phyloP scores from a whole-genome alignment of 805 yeast genomes.

The Ascoidea tarda region DNA sequence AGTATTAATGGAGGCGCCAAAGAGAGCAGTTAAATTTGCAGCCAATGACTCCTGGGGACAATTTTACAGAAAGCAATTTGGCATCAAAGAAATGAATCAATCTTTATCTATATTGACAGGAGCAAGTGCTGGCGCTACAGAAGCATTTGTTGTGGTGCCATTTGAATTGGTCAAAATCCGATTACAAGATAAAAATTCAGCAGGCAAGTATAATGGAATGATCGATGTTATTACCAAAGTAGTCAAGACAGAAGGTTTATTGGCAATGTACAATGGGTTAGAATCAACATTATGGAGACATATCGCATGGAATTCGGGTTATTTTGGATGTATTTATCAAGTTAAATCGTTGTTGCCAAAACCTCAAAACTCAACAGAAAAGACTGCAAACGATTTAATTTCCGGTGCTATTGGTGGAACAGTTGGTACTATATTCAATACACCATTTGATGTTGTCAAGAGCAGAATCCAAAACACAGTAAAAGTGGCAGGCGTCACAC shows the following conservation, averaged over 20 bases:
- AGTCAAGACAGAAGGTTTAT: conserved; percentile 58
- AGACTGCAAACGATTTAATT: conserved; percentile 74
- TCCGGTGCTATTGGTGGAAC: conserved; percentile 97
- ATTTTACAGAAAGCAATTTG: conserved; percentile 60
- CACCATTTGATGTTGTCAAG: conserved; percentile 96
- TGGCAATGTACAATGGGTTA: conserved; percentile 84
- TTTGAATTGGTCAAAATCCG: conserved; percentile 92
- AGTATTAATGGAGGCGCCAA: conserved; percentile 97
- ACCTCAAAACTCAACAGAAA: conserved; percentile 54
- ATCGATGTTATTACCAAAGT: conserved; percentile 67
- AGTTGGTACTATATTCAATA: conserved; percentile 85
- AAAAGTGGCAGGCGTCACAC: conserved; percentile 53
- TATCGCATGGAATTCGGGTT: conserved; percentile 93
- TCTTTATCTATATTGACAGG: conserved; percentile 83
- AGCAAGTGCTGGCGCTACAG: conserved; percentile 97
- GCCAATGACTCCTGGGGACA: conserved; percentile 96
- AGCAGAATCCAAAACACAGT: conserved; percentile 81
- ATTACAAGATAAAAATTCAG: conserved; percentile 63
- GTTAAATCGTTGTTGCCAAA: conserved; percentile 67
- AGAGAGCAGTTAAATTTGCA: conserved; percentile 96
- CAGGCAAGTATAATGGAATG: conserved; percentile 69
- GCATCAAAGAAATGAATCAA: conserved; percentile 58
- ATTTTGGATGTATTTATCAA: conserved; percentile 90
- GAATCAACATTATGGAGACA: conserved; percentile 98
- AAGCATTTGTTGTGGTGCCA: conserved; percentile 93